Conservation (phyloP, 2,329 filamentous ascomycete species). For the Aspergillus ruber region DNA sequence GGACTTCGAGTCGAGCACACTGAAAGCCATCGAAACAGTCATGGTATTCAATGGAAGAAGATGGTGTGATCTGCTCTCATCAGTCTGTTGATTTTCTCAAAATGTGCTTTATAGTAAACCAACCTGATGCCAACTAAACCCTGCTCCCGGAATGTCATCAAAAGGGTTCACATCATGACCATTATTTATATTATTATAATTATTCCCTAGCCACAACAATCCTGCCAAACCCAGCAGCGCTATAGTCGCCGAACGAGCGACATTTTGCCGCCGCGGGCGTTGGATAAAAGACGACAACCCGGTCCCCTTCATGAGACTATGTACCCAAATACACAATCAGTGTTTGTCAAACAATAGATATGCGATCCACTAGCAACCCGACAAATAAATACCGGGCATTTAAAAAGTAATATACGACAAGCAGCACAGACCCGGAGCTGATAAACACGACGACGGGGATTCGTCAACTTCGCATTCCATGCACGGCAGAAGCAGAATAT, state of each 20-base stretch:
- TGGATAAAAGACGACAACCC: no score
- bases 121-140: background rate
- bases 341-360: no score
- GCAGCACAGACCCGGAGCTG: no score
- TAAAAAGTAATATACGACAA: no score
- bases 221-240: background rate
- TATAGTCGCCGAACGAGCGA: background rate
- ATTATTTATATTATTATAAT: background rate
- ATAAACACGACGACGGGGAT: no score
- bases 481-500: no score
- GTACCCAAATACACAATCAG: no score
- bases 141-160: background rate
- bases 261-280: background rate
- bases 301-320: no score
- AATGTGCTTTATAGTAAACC: background rate
- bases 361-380: no score
- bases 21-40: constrained; percentile 42
- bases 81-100: background rate
- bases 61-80: constrained; percentile 20
- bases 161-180: background rate
- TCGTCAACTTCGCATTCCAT: no score
- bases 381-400: no score
- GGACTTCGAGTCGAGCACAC: constrained; percentile 46
- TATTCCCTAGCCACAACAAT: constrained; percentile 11
- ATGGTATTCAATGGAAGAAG: constrained; percentile 26